Percentiles rank a stretch among this genome's conserved stretches.
Evolutionary conservation across 306 rosid species (phyloP).

Genomic region (barrel medic (Medicago truncatula)): DNA sequence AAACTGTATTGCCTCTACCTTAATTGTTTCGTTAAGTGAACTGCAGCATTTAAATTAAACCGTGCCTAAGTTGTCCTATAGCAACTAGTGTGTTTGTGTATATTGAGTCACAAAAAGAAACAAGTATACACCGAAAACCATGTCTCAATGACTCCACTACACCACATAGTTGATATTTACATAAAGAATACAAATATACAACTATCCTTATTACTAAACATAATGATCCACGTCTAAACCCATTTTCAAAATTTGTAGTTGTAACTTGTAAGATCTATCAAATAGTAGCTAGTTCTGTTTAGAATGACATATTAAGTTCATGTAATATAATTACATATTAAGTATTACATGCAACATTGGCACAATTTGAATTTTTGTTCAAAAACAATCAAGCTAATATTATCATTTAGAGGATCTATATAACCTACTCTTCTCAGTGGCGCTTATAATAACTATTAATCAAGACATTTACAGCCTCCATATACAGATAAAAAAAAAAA

Average conservation of each 20-base stretch:
- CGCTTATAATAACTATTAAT: slow-evolving; percentile 23
- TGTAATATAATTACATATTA: background rate
- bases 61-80: background rate
- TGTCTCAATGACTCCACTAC: slow-evolving; percentile 6
- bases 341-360: slow-evolving; percentile 17
- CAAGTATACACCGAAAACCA: slow-evolving; percentile 16
- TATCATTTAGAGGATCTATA: slow-evolving; percentile 5
- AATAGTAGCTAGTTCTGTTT: background rate
- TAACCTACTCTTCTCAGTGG: background rate
- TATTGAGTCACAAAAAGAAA: background rate
- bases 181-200: slow-evolving; percentile 6
- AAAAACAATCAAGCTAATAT: slow-evolving; percentile 2
- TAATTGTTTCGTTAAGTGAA: background rate
- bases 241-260: background rate
- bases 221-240: slow-evolving; percentile 5
- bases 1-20: slow-evolving; percentile 8
- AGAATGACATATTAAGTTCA: slow-evolving; percentile 17
- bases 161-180: background rate
- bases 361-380: slow-evolving; percentile 9
- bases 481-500: slow-evolving; percentile 4
- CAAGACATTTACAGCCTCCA: slow-evolving; percentile 30
- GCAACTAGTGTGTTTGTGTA: slow-evolving; percentile 4
- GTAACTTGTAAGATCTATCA: background rate
- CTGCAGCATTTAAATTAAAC: background rate
- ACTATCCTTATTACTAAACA: background rate